Base-by-base conservation (phyloP, 2,329 filamentous ascomycete genomes). In the Microcyclospora tardicrescens region DNA sequence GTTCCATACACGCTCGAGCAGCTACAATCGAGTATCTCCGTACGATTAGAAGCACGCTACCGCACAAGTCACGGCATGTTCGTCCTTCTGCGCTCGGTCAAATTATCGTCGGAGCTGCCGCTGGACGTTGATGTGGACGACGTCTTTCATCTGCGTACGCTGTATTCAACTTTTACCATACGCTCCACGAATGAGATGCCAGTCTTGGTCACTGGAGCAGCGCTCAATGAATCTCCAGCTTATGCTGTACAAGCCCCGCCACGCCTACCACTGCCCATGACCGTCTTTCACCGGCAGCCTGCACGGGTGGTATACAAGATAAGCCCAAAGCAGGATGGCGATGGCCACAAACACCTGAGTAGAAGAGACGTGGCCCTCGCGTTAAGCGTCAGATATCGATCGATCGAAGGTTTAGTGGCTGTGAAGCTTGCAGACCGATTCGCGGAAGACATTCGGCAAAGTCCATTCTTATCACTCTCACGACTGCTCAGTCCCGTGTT, bases 41-140 rank as follows among this genome's bases (percentile, higher is more conserved):
- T 89, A 39, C 80, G 78, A 44, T 62, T 89, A n/a, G 87, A 58
- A 43, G 45, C 49, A 9, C 43, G 41, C 2, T 60, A 60, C 33
- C 36, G 37, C 3, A 58, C 55, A 6, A 9, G 35, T 3, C 27
- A 45, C 10, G 55, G 51, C 2, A 37, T 36, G 10, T 58, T 53
- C 37, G 47, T 39, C 14, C 81, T 79, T 55, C 71, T 75, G 12
- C 73, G 72, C 12, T 68, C 71, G 6, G 72, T 74, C 14, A 73
- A 69, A 3, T 69, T 93, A 14, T 72, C 79, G 2, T 80, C 91
- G 2, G 73, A 81, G 1, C 67, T 98, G 4, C 84, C 85, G 0
- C 69, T 98, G 3, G 87, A 89, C 2, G 91, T 98, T 45, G 96
- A 96, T 48, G 91, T 98, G 5, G 87, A 96, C 53, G 91, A 98